Evolutionary conservation across 257 asterid species (phyloP), one percentile per base, ranked within the genome.

Genomic region (Catharanthus roseus): DNA sequence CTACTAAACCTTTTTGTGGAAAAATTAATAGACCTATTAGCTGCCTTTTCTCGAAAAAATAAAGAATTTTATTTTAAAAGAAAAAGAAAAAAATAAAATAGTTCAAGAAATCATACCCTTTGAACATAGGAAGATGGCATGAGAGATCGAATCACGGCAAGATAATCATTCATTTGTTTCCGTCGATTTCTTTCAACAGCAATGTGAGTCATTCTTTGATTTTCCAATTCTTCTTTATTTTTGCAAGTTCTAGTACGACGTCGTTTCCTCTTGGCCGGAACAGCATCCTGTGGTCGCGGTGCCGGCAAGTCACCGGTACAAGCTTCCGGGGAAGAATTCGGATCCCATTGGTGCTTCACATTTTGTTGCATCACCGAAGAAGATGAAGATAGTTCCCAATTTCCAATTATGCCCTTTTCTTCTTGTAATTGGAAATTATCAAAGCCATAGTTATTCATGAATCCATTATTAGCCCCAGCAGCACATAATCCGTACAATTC

Each of bases 141-240:
- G 72, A 83, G 28, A n/a, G 85, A 75, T 60, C 83, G 79, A 62
- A 83, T 83, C 24, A 80, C 76, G 6, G 85, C 77, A 65, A 83
- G 87, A 33, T 83, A 83, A 60, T 83, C 85, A 68, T 83, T 83
- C 87, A 83, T 83, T 42, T 83, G 86, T 33, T 80, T 79, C 9
- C 86, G 69, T 6, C 86, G 70, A 31, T 83, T 83, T 1, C 86
- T 73, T 50, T 83, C 87, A 42, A 83, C 87, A 26, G 87, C 79
- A 77, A 83, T 80, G 81, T 83, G 87, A 47, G 85, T 83, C 85
- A 83, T 83, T 67, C 87, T 80, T 19, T 83, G 87, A 23, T 75
- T 83, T 76, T 83, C 87, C 67, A 83, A 71, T 53, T 83, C 87
- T 42, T 83, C 83, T 26, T 78, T 77, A 67, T 80, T 80, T 72